Base-by-base conservation (phyloP, 1,284 basidiomycete genomes). In the Sparassis latifolia region DNA sequence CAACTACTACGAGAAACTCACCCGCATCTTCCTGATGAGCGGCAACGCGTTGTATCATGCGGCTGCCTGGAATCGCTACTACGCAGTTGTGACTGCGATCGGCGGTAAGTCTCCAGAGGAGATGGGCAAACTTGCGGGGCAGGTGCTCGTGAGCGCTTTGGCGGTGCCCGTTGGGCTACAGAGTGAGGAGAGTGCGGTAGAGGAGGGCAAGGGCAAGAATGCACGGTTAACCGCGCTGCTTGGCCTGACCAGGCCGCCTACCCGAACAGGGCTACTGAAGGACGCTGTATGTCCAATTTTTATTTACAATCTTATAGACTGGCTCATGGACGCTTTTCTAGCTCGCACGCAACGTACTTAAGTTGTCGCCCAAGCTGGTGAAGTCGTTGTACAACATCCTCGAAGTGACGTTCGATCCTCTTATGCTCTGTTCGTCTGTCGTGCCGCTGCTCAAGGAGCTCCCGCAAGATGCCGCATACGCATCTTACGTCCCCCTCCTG, bases 1-100 rank as follows among this genome's bases (percentile, higher is more conserved):
- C 55, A 94, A 93, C 68, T 99, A 98, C 73, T 99, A 98, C 73
- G 95, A 98, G 70, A 98, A 98, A 74, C 84, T 98, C 56, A 92
- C 94, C 43, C 88, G 89, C 62, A 97, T 99, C 63, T 99, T 99
- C 71, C 75, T 92, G 59, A 92, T 92, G 71, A 95, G 92, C 58
- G 91, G 90, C 3, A 96, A 95, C 66, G 85, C 91, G 10, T 77
- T 99, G 39, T 99, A 96, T 74, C 96, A 99, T 67, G 96, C 97
- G 51, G 94, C 96, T 27, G 93, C 97, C 0, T 98, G 94, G 92
- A 86, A 89, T 52, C 79, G 89, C 51, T 97, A 95, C 69, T 86
- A 89, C 55, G 71, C 78, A 32, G 67, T 89, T 46, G 77, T 85
- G 40, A 82, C 79, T 3, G 77, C 74, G 51, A 84, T 83, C 32